A percentile compares a stretch with the other conserved stretches of the same genome.
phyloP scores from a whole-genome alignment of 306 rosid species.

The Acacia confusa region DNA sequence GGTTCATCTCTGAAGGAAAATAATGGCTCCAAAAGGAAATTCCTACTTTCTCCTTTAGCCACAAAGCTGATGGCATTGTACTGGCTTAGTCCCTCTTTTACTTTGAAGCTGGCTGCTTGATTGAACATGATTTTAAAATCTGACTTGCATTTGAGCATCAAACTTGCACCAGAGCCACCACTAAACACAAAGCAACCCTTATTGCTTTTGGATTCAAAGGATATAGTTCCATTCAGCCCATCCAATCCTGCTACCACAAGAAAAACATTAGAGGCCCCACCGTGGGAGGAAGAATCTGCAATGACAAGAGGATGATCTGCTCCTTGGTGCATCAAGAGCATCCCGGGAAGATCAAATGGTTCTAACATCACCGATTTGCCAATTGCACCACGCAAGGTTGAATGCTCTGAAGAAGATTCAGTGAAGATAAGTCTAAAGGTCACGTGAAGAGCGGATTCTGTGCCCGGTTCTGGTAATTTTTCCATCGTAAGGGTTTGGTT shows the following conservation, averaged over 20 bases:
- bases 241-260: slow-evolving; percentile 65
- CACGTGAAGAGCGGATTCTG: slow-evolving; percentile 46
- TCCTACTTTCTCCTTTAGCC: slow-evolving; percentile 60
- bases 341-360: slow-evolving; percentile 74
- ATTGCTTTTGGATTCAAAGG: slow-evolving; percentile 57
- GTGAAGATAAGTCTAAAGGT: slow-evolving; percentile 67
- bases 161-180: slow-evolving; percentile 27
- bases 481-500: slow-evolving; percentile 59
- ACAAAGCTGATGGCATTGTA: slow-evolving; percentile 78
- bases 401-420: slow-evolving; percentile 31
- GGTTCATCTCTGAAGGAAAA: slow-evolving; percentile 60
- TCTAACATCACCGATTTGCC: slow-evolving; percentile 60
- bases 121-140: slow-evolving; percentile 36
- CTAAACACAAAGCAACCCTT: slow-evolving; percentile 61
- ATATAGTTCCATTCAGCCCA: slow-evolving; percentile 49
- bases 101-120: slow-evolving; percentile 64
- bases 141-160: slow-evolving; percentile 61
- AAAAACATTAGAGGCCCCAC: slow-evolving; percentile 40
- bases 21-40: slow-evolving; percentile 74
- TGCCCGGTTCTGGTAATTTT: slow-evolving; percentile 49
- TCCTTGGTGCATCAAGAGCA: slow-evolving; percentile 55
- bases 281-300: slow-evolving; percentile 39
- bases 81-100: slow-evolving; percentile 46
- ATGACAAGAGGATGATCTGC: slow-evolving; percentile 44
- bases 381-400: slow-evolving; percentile 25